Conservation (phyloP, 108 stramenopile species). For the Asterionellopsis glacialis region DNA sequence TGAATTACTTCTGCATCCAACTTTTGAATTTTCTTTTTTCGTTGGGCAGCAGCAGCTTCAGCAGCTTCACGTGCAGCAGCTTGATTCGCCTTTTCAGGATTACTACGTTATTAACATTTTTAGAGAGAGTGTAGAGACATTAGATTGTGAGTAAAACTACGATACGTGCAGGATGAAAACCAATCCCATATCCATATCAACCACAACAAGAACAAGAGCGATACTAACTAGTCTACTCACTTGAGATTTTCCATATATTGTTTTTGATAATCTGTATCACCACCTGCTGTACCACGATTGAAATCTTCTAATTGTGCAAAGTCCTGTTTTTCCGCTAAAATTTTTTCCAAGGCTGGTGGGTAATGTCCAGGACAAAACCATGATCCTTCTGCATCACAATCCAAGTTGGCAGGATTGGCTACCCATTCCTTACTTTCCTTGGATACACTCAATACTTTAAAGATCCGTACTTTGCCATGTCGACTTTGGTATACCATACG, state of each 20-base stretch:
- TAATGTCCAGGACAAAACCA: conserved; percentile 92
- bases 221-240: no score
- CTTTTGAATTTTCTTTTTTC: conserved; percentile 7
- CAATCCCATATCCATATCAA: no score
- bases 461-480: conserved; percentile 98
- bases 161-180: no score
- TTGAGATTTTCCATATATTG: conserved; percentile 84
- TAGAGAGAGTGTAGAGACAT: no score
- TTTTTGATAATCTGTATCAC: conserved; percentile 66
- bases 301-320: conserved; percentile 92
- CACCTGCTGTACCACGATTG: conserved; percentile 51
- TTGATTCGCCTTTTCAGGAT: no score
- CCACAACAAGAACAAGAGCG: no score
- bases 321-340: conserved; percentile 76
- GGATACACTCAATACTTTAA: conserved; percentile 84
- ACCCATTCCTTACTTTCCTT: conserved; percentile 89
- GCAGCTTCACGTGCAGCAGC: conserved; percentile 6
- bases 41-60: neutral
- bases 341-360: conserved; percentile 83
- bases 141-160: no score
- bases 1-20: conserved; percentile 51
- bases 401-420: conserved; percentile 52
- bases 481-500: no score
- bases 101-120: no score
- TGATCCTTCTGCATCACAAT: conserved; percentile 82